Conservation (phyloP, 2,329 filamentous ascomycete genomes). For the Triangularia setosa region DNA sequence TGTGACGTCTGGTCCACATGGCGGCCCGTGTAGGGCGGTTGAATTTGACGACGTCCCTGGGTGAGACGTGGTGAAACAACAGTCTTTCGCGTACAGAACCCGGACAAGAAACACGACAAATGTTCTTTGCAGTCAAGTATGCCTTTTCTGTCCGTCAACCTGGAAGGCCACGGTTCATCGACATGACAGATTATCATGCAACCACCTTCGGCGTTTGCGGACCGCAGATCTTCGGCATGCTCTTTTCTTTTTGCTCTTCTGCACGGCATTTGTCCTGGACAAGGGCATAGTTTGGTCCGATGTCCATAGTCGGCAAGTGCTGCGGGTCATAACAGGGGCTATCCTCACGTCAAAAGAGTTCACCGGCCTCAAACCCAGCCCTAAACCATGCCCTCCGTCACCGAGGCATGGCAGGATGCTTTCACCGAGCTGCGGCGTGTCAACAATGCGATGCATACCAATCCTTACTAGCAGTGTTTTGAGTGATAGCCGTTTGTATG, state of each 20-base stretch:
- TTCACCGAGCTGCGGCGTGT: background rate
- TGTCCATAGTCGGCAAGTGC: background rate
- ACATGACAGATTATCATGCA: background rate
- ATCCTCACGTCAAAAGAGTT: background rate
- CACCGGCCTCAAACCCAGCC: background rate
- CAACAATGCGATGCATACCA: background rate
- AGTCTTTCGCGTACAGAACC: background rate
- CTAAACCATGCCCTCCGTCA: background rate
- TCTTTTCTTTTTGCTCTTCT: background rate
- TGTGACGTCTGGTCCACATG: background rate
- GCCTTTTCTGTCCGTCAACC: background rate
- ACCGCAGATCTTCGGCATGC: slow-evolving; percentile 4
- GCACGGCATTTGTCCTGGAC: slow-evolving; percentile 11
- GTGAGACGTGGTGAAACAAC: background rate
- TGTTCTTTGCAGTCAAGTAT: background rate
- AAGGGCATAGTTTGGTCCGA: slow-evolving; percentile 4
- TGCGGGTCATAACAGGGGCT: background rate
- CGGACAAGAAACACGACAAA: background rate
- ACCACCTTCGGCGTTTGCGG: background rate
- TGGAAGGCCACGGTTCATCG: background rate
- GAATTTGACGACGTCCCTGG: background rate
- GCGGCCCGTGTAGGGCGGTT: background rate
- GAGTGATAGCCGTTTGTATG: background rate
- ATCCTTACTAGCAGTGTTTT: background rate
- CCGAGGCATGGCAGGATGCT: background rate